Evolutionary conservation across 345 rosid genomes (phyloP).

Genomic region (Microthlaspi erraticum): DNA sequence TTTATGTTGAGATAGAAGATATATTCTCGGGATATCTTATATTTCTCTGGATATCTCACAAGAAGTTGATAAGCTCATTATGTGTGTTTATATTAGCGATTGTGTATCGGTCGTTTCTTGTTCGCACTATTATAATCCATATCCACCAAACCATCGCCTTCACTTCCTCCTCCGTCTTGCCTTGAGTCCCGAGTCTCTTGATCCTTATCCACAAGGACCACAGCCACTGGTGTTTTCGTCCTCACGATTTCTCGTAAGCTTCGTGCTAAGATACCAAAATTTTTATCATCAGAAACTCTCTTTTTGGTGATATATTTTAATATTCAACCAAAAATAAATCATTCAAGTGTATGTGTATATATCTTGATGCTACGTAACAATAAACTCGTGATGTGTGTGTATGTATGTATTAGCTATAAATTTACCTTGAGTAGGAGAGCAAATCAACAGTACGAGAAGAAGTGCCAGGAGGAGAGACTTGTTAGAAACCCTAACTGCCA

Average conservation of each 20-base stretch:
- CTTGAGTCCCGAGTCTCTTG: conserved; percentile 29
- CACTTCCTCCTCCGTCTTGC: conserved; percentile 37
- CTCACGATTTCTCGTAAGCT: conserved; percentile 19
- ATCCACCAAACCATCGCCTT: conserved; percentile 44
- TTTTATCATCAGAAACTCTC: neutral
- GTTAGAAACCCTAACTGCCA: conserved; percentile 46
- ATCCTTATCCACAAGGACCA: conserved; percentile 32
- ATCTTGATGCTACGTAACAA: neutral
- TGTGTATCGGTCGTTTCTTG: conserved; percentile 47
- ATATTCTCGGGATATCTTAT: conserved; percentile 44
- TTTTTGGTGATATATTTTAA: neutral
- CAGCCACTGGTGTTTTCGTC: conserved; percentile 24
- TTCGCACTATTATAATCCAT: conserved; percentile 46
- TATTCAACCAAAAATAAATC: neutral
- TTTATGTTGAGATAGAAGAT: conserved; percentile 6
- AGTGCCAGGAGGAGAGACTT: conserved; percentile 36
- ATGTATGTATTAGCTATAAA: conserved; percentile 2
- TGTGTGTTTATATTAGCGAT: conserved; percentile 24
- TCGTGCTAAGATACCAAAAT: conserved; percentile 5
- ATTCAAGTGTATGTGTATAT: neutral
- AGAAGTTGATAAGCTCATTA: conserved; percentile 23
- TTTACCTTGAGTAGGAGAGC: conserved; percentile 40
- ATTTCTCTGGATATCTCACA: conserved; percentile 40
- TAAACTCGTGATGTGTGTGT: neutral
- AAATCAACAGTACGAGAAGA: conserved; percentile 41